phyloP scores from a whole-genome alignment of 2,329 filamentous ascomycete species.

The Penicillium thymicola region DNA sequence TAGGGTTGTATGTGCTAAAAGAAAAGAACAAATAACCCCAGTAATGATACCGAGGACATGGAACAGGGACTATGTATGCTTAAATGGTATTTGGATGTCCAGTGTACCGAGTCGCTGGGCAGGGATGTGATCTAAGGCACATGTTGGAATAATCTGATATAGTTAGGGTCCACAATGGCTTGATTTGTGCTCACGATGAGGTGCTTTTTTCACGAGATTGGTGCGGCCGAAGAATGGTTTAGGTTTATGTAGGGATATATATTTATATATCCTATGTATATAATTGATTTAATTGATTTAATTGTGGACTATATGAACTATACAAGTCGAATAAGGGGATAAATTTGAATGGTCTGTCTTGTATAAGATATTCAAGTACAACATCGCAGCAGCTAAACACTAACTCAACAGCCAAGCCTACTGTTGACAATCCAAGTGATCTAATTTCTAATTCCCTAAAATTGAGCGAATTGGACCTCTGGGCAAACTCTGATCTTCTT shows the following conservation, averaged over 20 bases:
- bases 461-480: background rate
- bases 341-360: too few species aligned
- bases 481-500: background rate
- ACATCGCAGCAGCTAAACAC: too few species aligned
- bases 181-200: slow-evolving; percentile 20
- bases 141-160: background rate
- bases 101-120: background rate
- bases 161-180: slow-evolving; percentile 12
- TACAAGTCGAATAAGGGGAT: background rate
- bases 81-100: slow-evolving; percentile 4
- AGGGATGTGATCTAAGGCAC: background rate
- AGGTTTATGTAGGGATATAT: background rate
- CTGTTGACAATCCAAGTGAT: background rate
- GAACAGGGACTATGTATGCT: slow-evolving; percentile 4
- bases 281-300: background rate
- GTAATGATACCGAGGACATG: background rate
- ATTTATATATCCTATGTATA: background rate
- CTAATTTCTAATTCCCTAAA: background rate
- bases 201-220: slow-evolving; percentile 13
- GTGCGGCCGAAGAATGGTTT: too few species aligned
- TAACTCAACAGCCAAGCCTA: too few species aligned
- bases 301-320: background rate
- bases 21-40: background rate
- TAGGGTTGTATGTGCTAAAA: background rate
- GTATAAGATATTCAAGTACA: background rate